These are phyloP conservation scores for Paramecium sexaurelia DNA, from an alignment of 73 alveolate genomes.

Conservation along the genomic window DNA sequence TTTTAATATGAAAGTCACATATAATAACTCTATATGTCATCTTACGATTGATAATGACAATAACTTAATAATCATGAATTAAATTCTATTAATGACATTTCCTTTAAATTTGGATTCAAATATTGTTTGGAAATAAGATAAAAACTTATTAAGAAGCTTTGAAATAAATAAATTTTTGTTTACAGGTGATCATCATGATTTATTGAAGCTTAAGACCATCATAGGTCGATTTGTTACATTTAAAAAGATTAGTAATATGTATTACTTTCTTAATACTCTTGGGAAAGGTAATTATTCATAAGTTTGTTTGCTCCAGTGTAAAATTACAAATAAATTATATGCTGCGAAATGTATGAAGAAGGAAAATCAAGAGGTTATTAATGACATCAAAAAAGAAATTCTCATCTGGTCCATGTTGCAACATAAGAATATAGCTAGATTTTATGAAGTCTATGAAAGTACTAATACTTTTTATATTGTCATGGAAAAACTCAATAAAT, in stretches of 20 bases:
- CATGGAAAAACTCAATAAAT: background rate
- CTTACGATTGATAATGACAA: background rate
- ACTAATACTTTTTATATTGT: background rate
- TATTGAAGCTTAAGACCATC: background rate
- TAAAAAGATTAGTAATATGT: background rate
- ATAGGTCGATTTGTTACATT: background rate
- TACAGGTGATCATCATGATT: background rate
- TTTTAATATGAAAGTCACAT: background rate
- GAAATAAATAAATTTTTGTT: background rate
- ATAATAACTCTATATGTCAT: background rate
- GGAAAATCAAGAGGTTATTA: background rate
- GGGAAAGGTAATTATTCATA: background rate
- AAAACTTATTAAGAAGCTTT: background rate
- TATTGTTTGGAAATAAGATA: background rate
- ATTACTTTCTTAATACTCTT: background rate
- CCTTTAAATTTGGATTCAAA: background rate
- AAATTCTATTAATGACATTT: background rate
- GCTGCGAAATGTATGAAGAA: slow-evolving; percentile 22
- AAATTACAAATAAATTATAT: background rate
- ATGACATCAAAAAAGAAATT: background rate
- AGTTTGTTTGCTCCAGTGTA: background rate
- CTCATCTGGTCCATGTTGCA: background rate
- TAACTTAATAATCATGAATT: background rate
- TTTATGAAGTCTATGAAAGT: slow-evolving; percentile 16
- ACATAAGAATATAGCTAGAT: background rate